phyloP scores from a whole-genome alignment of 2,329 filamentous ascomycete species.

The Alternaria sp. region DNA sequence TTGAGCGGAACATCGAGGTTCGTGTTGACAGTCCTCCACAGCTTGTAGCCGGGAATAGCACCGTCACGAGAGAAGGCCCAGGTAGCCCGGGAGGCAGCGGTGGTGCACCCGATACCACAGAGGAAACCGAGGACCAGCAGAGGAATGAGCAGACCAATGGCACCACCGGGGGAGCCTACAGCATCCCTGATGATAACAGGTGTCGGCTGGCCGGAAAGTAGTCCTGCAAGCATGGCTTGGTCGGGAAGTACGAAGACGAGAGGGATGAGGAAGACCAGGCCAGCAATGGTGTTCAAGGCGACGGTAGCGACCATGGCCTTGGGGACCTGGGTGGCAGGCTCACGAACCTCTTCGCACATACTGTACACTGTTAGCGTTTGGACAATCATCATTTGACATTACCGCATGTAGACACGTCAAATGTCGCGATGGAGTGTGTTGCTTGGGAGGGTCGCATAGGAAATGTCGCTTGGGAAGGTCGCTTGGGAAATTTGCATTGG shows the following conservation, averaged over 20 bases:
- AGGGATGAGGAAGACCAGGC: slow-evolving; percentile 73
- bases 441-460: slow-evolving; percentile 26
- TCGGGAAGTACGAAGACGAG: slow-evolving; percentile 74
- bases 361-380: slow-evolving; percentile 52
- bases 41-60: slow-evolving; percentile 69
- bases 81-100: slow-evolving; percentile 70
- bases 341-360: slow-evolving; percentile 77
- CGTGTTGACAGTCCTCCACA: slow-evolving; percentile 68
- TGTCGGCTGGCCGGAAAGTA: slow-evolving; percentile 68
- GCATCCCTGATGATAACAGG: slow-evolving; percentile 70
- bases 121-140: slow-evolving; percentile 71
- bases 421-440: slow-evolving; percentile 30
- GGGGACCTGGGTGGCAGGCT: slow-evolving; percentile 72
- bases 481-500: slow-evolving; percentile 31
- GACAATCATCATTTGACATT: slow-evolving; percentile 18
- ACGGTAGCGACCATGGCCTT: slow-evolving; percentile 76
- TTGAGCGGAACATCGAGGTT: slow-evolving; percentile 72
- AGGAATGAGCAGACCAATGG: slow-evolving; percentile 70
- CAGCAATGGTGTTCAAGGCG: slow-evolving; percentile 70
- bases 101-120: slow-evolving; percentile 74
- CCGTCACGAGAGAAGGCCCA: slow-evolving; percentile 77
- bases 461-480: slow-evolving; percentile 26
- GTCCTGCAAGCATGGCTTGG: slow-evolving; percentile 61
- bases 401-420: slow-evolving; percentile 26
- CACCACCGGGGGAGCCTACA: slow-evolving; percentile 66